A percentile compares a stretch with the other conserved stretches of the same genome.
Conservation (phyloP, 108 stramenopile species). For the Fistulifera solaris region DNA sequence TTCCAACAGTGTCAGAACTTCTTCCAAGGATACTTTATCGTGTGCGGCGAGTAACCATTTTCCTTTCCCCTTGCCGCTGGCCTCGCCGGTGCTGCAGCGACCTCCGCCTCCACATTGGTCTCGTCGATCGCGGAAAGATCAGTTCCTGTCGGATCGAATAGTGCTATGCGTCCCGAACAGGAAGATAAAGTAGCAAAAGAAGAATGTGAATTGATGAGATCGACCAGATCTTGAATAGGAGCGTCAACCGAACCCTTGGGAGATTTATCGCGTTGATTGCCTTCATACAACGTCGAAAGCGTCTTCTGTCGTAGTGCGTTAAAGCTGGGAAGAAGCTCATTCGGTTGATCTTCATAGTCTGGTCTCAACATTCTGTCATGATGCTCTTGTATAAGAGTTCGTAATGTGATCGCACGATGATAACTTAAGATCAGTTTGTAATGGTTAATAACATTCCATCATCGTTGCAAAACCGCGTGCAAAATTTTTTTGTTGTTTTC, state of each 20-base stretch:
- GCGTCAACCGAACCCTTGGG: conserved; percentile 79
- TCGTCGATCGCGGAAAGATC: conserved; percentile 2
- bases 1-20: conserved; percentile 5
- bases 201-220: conserved; percentile 68
- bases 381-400: too few relatives aligned
- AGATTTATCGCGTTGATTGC: conserved; percentile 45
- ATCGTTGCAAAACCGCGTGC: too few relatives aligned
- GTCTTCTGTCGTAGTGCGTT: conserved; percentile 6
- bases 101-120: background rate
- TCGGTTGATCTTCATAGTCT: background rate
- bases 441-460: too few relatives aligned
- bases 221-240: conserved; percentile 57
- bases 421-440: too few relatives aligned
- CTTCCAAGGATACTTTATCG: conserved; percentile 35
- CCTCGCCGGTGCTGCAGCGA: conserved; percentile 5
- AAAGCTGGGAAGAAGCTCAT: background rate
- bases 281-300: background rate
- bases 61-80: conserved; percentile 68
- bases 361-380: background rate
- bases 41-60: conserved; percentile 66
- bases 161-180: conserved; percentile 73
- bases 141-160: conserved; percentile 55
- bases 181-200: conserved; percentile 69
- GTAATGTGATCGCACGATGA: too few relatives aligned
- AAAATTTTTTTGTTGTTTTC: too few relatives aligned